A percentile compares a stretch with the other conserved stretches of the same genome.
Conservation (phyloP, 129 eudicot genomes). For the Rutidosis leptorrhynchoides region DNA sequence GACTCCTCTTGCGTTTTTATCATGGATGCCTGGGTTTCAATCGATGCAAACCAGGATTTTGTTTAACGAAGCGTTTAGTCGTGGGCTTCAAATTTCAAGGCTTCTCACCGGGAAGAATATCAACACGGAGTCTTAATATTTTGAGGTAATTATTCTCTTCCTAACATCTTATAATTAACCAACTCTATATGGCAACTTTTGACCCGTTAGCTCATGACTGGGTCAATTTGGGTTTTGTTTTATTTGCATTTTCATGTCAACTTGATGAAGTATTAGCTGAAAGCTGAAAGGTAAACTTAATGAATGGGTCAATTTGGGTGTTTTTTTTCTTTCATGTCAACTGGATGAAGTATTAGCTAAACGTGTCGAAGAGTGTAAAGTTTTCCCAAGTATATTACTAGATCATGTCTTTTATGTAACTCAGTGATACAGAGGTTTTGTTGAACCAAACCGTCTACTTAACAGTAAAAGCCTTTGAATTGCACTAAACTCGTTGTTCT, state of each 20-base stretch:
- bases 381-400: background rate
- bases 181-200: background rate
- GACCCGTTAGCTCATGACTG: background rate
- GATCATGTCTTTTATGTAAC: no score
- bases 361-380: background rate
- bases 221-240: slow-evolving; percentile 3
- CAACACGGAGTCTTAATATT: slow-evolving; percentile 38
- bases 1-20: slow-evolving; percentile 76
- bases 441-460: background rate
- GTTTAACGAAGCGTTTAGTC: slow-evolving; percentile 83
- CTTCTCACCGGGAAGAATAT: slow-evolving; percentile 71
- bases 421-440: background rate
- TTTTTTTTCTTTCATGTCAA: background rate
- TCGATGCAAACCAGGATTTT: slow-evolving; percentile 90
- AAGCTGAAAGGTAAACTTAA: no score
- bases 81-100: slow-evolving; percentile 90
- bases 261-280: background rate
- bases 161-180: background rate
- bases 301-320: background rate
- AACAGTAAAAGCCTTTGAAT: background rate
- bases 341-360: background rate
- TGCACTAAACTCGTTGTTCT: background rate
- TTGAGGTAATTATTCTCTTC: slow-evolving; percentile 35
- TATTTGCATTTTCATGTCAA: background rate
- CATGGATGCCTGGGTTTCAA: slow-evolving; percentile 98